Evolutionary conservation across 164 flowering plant genomes (phyloP), one percentile per base, ranked within the genome.

Genomic region (Brasenia schreberi): DNA sequence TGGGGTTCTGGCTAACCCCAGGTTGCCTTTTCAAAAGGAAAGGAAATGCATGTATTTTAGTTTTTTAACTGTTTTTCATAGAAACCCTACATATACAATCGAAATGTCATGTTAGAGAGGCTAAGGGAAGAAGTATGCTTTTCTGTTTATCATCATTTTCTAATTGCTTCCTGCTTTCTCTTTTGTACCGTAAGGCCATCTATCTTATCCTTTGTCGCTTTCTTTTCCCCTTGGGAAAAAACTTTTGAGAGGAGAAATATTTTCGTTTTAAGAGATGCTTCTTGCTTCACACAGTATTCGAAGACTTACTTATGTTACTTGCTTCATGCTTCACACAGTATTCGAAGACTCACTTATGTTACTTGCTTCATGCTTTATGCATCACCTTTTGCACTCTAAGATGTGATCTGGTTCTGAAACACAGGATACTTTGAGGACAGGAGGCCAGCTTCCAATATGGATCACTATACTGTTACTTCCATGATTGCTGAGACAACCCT

Each of bases 401-500:
- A 49, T 9, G 17, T 61, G 18, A 11, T 61, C 27, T 14, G 5
- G 4, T 63, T 63, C 33, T 63, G 43, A 18, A 18, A 1, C 61
- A 45, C 71, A 74, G 77, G 81, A n/a, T 78, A 78, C 62, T 78
- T 78, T 5, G 81, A 78, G 67, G 81, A 78, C 72, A 74, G 81
- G 71, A 76, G 81, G 79, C 81, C 81, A 18, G 81, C 81, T 16
- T 78, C 81, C 1, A 78, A 78, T 70, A 78, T 78, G 81, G 81
- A 78, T 67, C 81, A 79, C 5, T 78, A 78, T 44, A 73, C 74
- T 7, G 81, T 78, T 23, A 76, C 81, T 53, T 71, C 74, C 58
- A 76, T 76, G 81, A 70, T 78, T 43, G 81, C 79, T 18, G 79
- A 78, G 65, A 78, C 81, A 11, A 78, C 81, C 63, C 69, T 78